Conservation (phyloP, 768 basidiomycete species). For the Termitomyces heimii region DNA sequence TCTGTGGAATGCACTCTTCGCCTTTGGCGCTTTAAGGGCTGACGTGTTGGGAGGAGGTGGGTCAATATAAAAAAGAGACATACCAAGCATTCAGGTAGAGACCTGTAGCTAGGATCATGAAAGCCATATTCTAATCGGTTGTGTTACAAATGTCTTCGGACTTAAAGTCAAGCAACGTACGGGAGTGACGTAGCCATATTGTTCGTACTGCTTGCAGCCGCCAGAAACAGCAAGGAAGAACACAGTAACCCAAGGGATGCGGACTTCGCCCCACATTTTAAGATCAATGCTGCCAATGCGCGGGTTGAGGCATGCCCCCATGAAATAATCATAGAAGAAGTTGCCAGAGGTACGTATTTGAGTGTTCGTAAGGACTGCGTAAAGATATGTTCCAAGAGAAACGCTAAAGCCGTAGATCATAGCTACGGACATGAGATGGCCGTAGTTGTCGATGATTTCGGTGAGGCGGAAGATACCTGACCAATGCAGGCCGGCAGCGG, state of each 20-base stretch:
- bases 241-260: constrained; percentile 95
- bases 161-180: constrained; percentile 36
- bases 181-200: constrained; percentile 86
- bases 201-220: constrained; percentile 92
- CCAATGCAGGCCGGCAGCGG: constrained; percentile 71
- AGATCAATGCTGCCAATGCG: constrained; percentile 87
- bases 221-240: constrained; percentile 92
- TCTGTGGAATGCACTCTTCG: constrained; percentile 93
- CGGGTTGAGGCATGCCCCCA: constrained; percentile 94
- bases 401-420: constrained; percentile 88
- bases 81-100: constrained; percentile 96
- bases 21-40: constrained; percentile 63
- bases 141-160: not conserved
- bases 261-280: constrained; percentile 98
- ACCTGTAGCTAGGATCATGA: constrained; percentile 94
- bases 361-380: constrained; percentile 70
- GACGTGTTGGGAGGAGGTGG: constrained; percentile 4
- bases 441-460: constrained; percentile 94
- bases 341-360: constrained; percentile 93
- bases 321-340: constrained; percentile 92
- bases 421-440: constrained; percentile 90
- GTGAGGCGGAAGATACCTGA: constrained; percentile 84
- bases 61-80: constrained; percentile 9
- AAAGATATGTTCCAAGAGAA: constrained; percentile 75
- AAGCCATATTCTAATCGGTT: constrained; percentile 73